Percentiles rank a stretch among this genome's conserved stretches.
Conservation (phyloP, 371 early-diverging fungal species). For the Actinomortierella ambigua region DNA sequence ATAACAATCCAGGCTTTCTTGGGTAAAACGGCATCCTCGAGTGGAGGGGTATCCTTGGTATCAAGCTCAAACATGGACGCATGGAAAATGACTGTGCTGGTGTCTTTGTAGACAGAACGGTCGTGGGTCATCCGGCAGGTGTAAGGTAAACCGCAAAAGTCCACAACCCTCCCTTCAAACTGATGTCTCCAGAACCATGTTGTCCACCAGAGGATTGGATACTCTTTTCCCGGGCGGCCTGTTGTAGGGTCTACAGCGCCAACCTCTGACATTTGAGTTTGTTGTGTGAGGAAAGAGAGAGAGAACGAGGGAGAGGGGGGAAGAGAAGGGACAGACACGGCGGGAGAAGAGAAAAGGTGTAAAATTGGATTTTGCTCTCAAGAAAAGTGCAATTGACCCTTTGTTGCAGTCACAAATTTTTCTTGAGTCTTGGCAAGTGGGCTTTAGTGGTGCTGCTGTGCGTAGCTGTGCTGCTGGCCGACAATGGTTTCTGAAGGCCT, state of each 20-base stretch:
- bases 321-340: neutral
- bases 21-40: conserved; percentile 1
- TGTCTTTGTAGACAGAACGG: neutral
- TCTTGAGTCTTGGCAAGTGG: neutral
- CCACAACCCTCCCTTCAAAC: neutral
- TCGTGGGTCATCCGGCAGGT: neutral
- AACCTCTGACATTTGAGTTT: too few species aligned
- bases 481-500: too few species aligned
- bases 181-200: neutral
- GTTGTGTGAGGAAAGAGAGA: neutral
- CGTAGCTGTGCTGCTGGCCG: neutral
- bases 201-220: too few species aligned
- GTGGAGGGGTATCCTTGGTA: neutral
- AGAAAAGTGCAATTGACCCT: neutral
- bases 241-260: too few species aligned
- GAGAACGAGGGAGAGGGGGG: conserved; percentile 5
- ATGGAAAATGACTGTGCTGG: conserved; percentile 2
- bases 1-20: neutral
- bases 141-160: conserved; percentile 3
- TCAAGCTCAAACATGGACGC: neutral
- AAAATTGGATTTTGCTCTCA: neutral
- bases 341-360: neutral
- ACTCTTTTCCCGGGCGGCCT: too few species aligned
- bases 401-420: neutral
- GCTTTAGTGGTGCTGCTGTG: neutral